Evolutionary conservation across 768 basidiomycete genomes (phyloP).

Genomic region (Pleurotus citrinopileatus): DNA sequence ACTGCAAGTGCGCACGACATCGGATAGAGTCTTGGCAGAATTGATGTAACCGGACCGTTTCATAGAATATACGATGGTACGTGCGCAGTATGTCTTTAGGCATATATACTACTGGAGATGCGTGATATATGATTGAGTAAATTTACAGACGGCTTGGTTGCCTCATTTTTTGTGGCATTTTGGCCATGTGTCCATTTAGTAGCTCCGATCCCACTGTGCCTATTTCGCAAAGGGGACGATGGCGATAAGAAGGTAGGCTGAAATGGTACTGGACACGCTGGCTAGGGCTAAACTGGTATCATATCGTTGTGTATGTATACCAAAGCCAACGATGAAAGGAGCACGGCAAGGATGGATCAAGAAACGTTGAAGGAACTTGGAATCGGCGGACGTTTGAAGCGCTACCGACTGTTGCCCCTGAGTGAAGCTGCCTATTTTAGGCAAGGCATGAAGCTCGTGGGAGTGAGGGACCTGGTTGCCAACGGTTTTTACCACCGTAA

Average conservation of each 20-base stretch:
- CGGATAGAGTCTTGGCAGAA: no score
- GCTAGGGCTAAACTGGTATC: no score
- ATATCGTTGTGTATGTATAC: no score
- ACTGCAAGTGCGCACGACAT: no score
- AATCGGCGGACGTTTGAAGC: constrained; percentile 1
- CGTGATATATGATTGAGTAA: not conserved
- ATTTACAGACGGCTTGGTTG: not conserved
- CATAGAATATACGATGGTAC: no score
- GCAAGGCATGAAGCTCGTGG: constrained; percentile 2
- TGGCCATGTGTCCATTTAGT: constrained; percentile 2
- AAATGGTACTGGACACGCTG: not conserved
- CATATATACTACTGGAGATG: no score
- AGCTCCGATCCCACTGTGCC: no score
- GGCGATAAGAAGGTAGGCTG: not conserved
- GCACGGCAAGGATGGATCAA: no score
- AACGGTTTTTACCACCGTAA: constrained; percentile 31
- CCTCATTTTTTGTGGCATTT: constrained; percentile 1
- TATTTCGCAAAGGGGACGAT: no score
- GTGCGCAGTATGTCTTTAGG: not conserved
- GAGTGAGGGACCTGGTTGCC: constrained; percentile 15
- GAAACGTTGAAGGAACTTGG: not conserved
- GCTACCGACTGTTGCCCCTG: constrained; percentile 8
- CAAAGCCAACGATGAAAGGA: no score
- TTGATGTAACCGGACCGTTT: no score
- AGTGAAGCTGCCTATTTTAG: constrained; percentile 4